A percentile compares a stretch with the other conserved stretches of the same genome.
These are phyloP conservation scores for Xylariaceae sp. DNA, from an alignment of 2,329 filamentous ascomycete genomes.

Conservation along the genomic window DNA sequence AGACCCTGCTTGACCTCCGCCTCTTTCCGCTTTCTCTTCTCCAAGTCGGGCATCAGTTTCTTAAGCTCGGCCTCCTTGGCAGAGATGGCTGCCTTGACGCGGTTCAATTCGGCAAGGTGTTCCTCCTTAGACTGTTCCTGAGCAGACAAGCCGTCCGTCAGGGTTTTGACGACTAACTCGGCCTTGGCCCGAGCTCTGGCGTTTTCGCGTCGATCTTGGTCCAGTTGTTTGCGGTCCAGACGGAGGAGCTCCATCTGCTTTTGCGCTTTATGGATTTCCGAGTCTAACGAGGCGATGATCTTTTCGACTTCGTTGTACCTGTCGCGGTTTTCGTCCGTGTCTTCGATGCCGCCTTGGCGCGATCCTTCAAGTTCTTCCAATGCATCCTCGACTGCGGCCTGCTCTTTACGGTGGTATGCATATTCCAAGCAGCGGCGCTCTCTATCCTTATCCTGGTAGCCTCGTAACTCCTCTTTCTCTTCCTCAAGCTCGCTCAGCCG, in stretches of 20 bases:
- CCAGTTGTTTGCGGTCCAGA: conserved; percentile 79
- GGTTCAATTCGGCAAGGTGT: conserved; percentile 65
- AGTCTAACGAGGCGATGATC: conserved; percentile 69
- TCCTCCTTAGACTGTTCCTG: conserved; percentile 67
- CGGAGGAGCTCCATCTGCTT: conserved; percentile 79
- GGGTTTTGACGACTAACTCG: conserved; percentile 75
- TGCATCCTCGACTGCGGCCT: conserved; percentile 68
- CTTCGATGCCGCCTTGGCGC: conserved; percentile 76
- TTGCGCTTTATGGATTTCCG: conserved; percentile 71
- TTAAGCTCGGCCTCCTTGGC: conserved; percentile 71
- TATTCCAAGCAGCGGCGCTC: conserved; percentile 91
- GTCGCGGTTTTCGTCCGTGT: conserved; percentile 73
- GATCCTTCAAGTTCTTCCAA: conserved; percentile 79
- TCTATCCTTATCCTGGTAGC: conserved; percentile 90
- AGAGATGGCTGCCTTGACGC: conserved; percentile 68
- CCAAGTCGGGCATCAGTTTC: conserved; percentile 71
- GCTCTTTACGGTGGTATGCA: conserved; percentile 86
- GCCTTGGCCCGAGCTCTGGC: conserved; percentile 76
- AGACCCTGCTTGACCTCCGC: conserved; percentile 64
- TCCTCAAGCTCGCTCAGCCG: conserved; percentile 85
- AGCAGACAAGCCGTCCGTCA: conserved; percentile 76
- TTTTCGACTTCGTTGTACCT: conserved; percentile 74
- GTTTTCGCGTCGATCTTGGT: conserved; percentile 80
- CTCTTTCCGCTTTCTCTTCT: conserved; percentile 67
- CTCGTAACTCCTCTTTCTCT: conserved; percentile 91